phyloP scores from a whole-genome alignment of 1,139 yeast genomes.

The Schwanniomyces etchellsii region DNA sequence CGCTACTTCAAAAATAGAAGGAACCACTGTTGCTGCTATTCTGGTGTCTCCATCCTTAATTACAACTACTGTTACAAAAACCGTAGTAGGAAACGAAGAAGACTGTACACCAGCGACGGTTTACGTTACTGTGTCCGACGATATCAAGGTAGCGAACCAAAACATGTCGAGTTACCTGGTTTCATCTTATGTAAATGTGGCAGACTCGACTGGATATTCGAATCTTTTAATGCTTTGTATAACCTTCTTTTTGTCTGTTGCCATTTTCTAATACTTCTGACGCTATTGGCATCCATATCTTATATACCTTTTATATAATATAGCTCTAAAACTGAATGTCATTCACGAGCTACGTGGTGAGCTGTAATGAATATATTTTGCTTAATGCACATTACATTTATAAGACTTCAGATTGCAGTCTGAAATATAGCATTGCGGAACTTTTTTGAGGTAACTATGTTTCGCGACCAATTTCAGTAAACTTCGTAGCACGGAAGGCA shows the following conservation, averaged over 20 bases:
- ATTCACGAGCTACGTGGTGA: too few relatives aligned
- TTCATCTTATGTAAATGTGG: neutral
- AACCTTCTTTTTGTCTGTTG: neutral
- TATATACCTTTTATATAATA: too few relatives aligned
- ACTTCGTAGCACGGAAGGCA: too few relatives aligned
- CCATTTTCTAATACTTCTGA: too few relatives aligned
- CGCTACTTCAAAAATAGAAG: neutral
- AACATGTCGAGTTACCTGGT: neutral
- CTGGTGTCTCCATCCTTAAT: neutral
- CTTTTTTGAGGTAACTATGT: too few relatives aligned
- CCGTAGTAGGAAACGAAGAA: neutral
- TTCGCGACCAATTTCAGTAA: too few relatives aligned
- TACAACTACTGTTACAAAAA: neutral
- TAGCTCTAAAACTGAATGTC: too few relatives aligned
- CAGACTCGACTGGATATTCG: neutral
- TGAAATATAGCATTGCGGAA: too few relatives aligned
- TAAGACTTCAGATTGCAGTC: too few relatives aligned
- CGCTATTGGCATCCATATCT: too few relatives aligned
- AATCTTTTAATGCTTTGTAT: neutral
- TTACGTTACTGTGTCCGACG: neutral
- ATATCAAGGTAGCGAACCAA: neutral
- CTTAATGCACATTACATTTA: too few relatives aligned
- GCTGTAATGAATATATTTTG: too few relatives aligned
- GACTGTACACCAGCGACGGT: conserved; percentile 1
- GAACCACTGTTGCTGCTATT: neutral